Percentiles rank a stretch among this genome's conserved stretches.
phyloP scores from a whole-genome alignment of 75 land plant species.

The Isoetes taiwanensis region DNA sequence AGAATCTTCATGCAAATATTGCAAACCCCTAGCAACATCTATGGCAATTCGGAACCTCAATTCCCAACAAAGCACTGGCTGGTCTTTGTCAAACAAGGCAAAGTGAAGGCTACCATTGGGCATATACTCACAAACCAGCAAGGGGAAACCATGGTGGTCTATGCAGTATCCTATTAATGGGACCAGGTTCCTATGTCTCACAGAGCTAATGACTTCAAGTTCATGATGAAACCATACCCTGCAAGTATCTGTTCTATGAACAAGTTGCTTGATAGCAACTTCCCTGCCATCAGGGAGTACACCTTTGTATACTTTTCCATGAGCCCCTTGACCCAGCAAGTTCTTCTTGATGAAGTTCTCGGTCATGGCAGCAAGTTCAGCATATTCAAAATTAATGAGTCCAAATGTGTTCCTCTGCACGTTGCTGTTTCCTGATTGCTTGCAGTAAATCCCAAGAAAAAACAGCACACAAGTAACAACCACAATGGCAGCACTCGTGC shows the following conservation, averaged over 20 bases:
- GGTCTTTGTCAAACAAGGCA: not conserved
- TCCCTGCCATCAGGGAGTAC: not conserved
- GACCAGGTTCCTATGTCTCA: not conserved
- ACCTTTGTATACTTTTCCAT: constrained; percentile 17
- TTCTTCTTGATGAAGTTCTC: not conserved
- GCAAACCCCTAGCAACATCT: constrained; percentile 1
- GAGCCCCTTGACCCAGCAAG: constrained; percentile 2
- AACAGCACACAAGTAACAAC: not conserved
- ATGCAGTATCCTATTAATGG: constrained; percentile 2
- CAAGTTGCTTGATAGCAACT: constrained; percentile 25
- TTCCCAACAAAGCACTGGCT: not conserved
- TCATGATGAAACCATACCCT: not conserved
- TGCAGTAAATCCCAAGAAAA: not conserved
- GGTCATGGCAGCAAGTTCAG: not conserved
- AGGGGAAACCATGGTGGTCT: not conserved
- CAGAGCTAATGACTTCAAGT: constrained; percentile 1
- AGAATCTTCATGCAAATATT: not conserved
- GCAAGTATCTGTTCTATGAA: not conserved
- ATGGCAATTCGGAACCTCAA: not conserved
- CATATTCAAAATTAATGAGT: not conserved
- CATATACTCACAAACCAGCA: not conserved
- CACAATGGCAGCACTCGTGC: not conserved
- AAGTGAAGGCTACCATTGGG: constrained; percentile 2
- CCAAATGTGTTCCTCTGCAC: not conserved
- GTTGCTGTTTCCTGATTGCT: not conserved